Base-by-base conservation (phyloP, 2,329 filamentous ascomycete genomes). In the Raffaelea arxii region DNA sequence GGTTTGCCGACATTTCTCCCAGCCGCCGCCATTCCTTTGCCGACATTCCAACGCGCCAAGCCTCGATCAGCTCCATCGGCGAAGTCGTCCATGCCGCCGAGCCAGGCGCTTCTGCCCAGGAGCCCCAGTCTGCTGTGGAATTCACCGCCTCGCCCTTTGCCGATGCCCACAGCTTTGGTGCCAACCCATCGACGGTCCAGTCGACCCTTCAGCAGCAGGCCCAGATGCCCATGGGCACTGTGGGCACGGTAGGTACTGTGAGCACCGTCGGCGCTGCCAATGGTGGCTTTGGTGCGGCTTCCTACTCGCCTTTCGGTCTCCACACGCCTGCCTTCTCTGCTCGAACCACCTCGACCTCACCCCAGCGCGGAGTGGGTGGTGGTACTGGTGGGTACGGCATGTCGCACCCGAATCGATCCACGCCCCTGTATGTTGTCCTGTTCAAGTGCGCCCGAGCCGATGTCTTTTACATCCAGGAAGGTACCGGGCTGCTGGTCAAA, bases 401-500 rank as follows among this genome's bases (percentile, higher is more conserved):
- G 59, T 67, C 71, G 25, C 80, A 78, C 57, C 77, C 74, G 32
- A 76, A 76, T 42, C 75, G 78, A 55, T 83, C 79, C 53, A 84
- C 88, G 60, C 72, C 82, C 7, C 73, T 94, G 9, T 91, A 91
- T 62, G 84, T 98, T 45, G 91, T 98, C 16, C 80, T 91, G 6
- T 98, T 98, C 77, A 98, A 98, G 65, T 96, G 90, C 62, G 88
- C 87, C 30, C 79, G 92, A 51, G 90, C 91, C 32, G 92, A 97
- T 59, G 87, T 97, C 10, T 98, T 96, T 63, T 97, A 95, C 64
- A 88, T 96, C 27, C 90, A 95, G 62, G 90, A 96, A 62, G 90
- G 91, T 50, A 97, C 90, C 6, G 92, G 92, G 3, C 74, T 98
- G 25, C 85, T 86, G 19, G 85, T 97, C 46, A 92, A 90, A 57